phyloP scores from a whole-genome alignment of 176 grass and related monocot species.

The Hordeum marinum region DNA sequence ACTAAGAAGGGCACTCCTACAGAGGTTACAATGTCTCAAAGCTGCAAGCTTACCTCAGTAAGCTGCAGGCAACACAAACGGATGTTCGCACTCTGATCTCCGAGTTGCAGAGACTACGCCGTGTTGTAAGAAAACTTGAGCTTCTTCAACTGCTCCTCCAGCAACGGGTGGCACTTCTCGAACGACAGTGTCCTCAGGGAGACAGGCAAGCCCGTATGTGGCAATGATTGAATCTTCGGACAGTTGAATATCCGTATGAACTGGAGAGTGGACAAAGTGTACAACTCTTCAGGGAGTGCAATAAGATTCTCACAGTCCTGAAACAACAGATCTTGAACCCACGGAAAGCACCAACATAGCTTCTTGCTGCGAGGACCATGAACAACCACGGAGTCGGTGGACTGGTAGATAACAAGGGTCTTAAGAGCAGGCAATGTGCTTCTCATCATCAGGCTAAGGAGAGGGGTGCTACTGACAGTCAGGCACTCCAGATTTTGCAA shows the following conservation, averaged over 20 bases:
- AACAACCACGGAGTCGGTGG: neutral
- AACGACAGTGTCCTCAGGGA: conserved; percentile 2
- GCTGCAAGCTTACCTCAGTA: neutral
- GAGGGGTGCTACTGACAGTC: neutral
- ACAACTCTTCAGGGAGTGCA: conserved; percentile 18
- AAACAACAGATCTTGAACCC: conserved; percentile 12
- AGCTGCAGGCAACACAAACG: neutral
- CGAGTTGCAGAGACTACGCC: neutral
- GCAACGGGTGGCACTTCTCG: conserved; percentile 19
- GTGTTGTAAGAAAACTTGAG: neutral
- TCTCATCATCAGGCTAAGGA: conserved; percentile 19
- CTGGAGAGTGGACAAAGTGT: conserved; percentile 17
- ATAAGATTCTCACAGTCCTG: conserved; percentile 20
- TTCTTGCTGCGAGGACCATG: neutral
- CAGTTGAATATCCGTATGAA: conserved; percentile 7
- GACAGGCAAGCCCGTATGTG: conserved; percentile 16
- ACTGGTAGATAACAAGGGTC: conserved; percentile 5
- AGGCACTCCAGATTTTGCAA: conserved; percentile 8
- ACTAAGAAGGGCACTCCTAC: neutral
- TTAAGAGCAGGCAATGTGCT: neutral
- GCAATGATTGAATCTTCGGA: conserved; percentile 15
- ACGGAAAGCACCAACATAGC: neutral
- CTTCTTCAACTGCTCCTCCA: conserved; percentile 18
- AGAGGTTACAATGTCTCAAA: neutral
- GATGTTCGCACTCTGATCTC: neutral